phyloP scores from a whole-genome alignment of 768 basidiomycete species.

The Auricularia auricula-judae region DNA sequence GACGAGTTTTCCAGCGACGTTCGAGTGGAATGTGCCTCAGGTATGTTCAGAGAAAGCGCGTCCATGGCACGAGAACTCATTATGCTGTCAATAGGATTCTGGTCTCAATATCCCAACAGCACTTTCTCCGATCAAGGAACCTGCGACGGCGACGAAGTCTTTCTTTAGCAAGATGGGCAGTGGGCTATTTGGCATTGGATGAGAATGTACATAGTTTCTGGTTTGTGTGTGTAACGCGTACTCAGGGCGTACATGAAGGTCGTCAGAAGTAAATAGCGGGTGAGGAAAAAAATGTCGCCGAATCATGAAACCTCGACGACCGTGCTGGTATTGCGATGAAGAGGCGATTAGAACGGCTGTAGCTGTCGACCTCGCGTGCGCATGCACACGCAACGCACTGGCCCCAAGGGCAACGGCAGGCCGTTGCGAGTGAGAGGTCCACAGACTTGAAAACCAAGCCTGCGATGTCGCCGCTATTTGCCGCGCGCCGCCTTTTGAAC shows the following conservation, averaged over 20 bases:
- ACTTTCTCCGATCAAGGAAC: conserved; percentile 56
- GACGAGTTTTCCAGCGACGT: conserved; percentile 16
- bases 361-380: conserved; percentile 34
- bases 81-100: conserved; percentile 14
- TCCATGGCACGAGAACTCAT: not conserved
- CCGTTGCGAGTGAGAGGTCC: conserved; percentile 25
- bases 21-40: conserved; percentile 29
- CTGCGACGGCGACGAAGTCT: conserved; percentile 34
- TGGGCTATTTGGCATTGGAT: conserved; percentile 28
- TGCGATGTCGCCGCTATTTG: not conserved
- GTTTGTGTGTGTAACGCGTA: not conserved
- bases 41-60: not conserved
- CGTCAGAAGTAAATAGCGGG: not conserved
- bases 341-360: conserved; percentile 78
- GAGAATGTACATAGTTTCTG: not conserved
- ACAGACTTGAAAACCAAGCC: not conserved
- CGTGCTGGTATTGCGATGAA: conserved; percentile 50
- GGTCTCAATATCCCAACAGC: conserved; percentile 53
- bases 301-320: conserved; percentile 80
- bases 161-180: conserved; percentile 31
- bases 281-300: conserved; percentile 38
- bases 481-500: not conserved
- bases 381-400: conserved; percentile 17
- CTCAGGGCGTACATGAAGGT: not conserved
- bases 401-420: conserved; percentile 14